phyloP scores from a whole-genome alignment of 306 rosid genomes.

The Malus fusca region DNA sequence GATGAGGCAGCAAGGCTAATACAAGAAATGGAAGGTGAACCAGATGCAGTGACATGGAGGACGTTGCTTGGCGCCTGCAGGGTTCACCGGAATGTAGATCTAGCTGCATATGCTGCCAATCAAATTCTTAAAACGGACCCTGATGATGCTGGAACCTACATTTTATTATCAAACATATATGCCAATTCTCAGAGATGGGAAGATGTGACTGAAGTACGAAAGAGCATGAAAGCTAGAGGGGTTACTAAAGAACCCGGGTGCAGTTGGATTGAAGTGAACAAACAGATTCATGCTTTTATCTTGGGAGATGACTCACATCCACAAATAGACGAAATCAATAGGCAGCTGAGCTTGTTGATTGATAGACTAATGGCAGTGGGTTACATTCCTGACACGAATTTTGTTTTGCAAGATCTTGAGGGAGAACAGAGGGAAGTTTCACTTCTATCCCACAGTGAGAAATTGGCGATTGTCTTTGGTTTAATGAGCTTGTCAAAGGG shows the following conservation, averaged over 20 bases:
- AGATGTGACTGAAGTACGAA: conserved; percentile 65
- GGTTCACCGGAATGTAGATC: conserved; percentile 55
- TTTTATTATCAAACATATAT: conserved; percentile 62
- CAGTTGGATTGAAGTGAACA: conserved; percentile 87
- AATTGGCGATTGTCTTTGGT: conserved; percentile 69
- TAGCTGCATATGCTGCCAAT: conserved; percentile 68
- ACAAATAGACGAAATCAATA: conserved; percentile 54
- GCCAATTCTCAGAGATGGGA: conserved; percentile 78
- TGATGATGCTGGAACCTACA: conserved; percentile 72
- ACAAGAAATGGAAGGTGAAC: conserved; percentile 56
- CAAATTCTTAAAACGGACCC: conserved; percentile 61
- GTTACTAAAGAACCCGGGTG: conserved; percentile 84
- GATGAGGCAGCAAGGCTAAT: conserved; percentile 62
- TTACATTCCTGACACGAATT: conserved; percentile 76
- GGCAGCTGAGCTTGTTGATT: conserved; percentile 41
- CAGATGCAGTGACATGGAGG: conserved; percentile 83
- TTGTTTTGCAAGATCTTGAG: conserved; percentile 85
- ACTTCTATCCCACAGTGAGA: conserved; percentile 76
- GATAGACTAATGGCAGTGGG: conserved; percentile 44
- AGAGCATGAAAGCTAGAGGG: conserved; percentile 53
- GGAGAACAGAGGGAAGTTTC: conserved; percentile 80
- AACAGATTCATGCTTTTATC: conserved; percentile 65
- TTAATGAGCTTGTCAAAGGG: conserved; percentile 60
- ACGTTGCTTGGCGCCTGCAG: conserved; percentile 86
- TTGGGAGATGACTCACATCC: conserved; percentile 73